Conservation (phyloP, 2,329 filamentous ascomycete genomes). For the Venturia oleaginea region DNA sequence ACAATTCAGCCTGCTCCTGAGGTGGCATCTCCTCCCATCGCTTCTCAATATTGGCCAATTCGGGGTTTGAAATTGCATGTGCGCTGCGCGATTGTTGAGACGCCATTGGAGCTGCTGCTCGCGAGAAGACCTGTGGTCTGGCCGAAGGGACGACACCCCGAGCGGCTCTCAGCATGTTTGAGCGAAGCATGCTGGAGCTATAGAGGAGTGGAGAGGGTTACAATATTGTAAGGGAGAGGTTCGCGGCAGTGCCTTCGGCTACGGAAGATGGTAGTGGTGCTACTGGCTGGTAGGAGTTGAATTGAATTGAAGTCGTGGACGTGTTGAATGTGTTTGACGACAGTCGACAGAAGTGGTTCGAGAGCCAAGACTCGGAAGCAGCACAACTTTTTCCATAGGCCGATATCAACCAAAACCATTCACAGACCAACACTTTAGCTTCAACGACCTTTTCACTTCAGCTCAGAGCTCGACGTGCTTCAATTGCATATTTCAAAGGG, state of each 20-base stretch:
- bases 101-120: not conserved
- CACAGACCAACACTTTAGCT: not conserved
- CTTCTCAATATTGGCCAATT: constrained; percentile 97
- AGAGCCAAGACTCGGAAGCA: not conserved
- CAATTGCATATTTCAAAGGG: not conserved
- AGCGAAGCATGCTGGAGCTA: constrained; percentile 27
- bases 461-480: not conserved
- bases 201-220: constrained; percentile 3
- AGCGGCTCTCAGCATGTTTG: constrained; percentile 30
- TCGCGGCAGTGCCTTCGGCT: constrained; percentile 12
- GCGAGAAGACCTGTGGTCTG: constrained; percentile 6
- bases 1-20: constrained; percentile 97
- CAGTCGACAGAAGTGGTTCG: not conserved
- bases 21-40: constrained; percentile 97
- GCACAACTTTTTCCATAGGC: not conserved
- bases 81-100: constrained; percentile 49
- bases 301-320: constrained; percentile 4
- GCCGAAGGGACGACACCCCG: constrained; percentile 2
- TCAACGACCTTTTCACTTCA: not conserved
- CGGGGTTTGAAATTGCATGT: constrained; percentile 96
- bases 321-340: not conserved
- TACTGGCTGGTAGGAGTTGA: not conserved
- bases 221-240: not conserved
- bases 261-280: constrained; percentile 18
- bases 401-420: not conserved